A percentile compares a stretch with the other conserved stretches of the same genome.
These are phyloP conservation scores for Russula sp. DNA, from an alignment of 768 basidiomycete genomes.

Conservation along the genomic window DNA sequence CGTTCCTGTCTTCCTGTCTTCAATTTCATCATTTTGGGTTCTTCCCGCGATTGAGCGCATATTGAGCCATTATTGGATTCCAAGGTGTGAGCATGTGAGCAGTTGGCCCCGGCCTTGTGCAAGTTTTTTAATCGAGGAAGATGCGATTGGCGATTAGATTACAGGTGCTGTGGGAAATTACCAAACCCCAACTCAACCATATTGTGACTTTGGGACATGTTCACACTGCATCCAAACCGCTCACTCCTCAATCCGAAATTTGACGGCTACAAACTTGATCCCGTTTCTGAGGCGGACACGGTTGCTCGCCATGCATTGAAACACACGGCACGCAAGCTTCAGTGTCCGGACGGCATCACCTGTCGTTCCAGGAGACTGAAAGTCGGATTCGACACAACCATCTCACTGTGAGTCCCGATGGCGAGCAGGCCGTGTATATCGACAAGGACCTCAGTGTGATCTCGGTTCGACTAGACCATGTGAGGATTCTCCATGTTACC, in stretches of 20 bases:
- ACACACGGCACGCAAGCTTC: conserved; percentile 51
- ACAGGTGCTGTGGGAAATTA: not conserved
- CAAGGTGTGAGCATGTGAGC: too few relatives aligned
- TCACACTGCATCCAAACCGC: conserved; percentile 36
- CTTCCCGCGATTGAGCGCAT: not conserved
- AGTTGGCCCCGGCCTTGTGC: too few relatives aligned
- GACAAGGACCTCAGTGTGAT: conserved; percentile 63
- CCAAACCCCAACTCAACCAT: too few relatives aligned
- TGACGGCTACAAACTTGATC: conserved; percentile 75
- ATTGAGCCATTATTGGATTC: too few relatives aligned
- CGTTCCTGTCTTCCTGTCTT: not conserved
- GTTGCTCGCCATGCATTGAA: conserved; percentile 51
- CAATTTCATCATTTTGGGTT: not conserved
- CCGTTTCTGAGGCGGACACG: conserved; percentile 55
- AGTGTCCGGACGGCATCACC: conserved; percentile 54
- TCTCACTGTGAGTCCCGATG: conserved; percentile 49
- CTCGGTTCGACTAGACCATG: conserved; percentile 54
- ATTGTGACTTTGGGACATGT: conserved; percentile 10
- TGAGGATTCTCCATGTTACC: conserved; percentile 40
- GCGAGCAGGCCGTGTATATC: conserved; percentile 58
- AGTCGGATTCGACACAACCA: conserved; percentile 86
- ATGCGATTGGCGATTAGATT: not conserved
- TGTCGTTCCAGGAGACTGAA: conserved; percentile 79
- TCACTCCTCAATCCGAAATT: conserved; percentile 75
- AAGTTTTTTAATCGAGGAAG: not conserved